Conservation (phyloP, 1,284 basidiomycete species). For the Athelia psychrophila region DNA sequence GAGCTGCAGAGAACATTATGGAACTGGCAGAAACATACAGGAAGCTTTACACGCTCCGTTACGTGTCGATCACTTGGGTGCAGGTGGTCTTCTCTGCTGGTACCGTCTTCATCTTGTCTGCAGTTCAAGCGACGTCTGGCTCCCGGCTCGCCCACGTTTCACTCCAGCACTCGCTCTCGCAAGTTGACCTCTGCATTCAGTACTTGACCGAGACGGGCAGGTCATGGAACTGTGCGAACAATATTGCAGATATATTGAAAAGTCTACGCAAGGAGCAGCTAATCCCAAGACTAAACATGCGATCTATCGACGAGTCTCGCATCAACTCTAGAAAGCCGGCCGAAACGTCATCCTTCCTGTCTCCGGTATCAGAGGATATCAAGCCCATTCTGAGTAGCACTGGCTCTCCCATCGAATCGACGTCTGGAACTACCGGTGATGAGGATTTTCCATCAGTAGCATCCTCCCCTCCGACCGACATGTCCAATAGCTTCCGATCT, state of each 20-base stretch:
- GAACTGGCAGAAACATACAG: slow-evolving; percentile 56
- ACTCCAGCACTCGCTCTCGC: slow-evolving; percentile 33
- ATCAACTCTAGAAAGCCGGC: neutral
- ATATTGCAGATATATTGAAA: slow-evolving; percentile 39
- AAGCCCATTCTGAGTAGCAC: neutral
- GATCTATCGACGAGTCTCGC: neutral
- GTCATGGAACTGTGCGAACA: slow-evolving; percentile 49
- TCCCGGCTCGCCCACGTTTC: slow-evolving; percentile 30
- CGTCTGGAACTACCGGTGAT: neutral
- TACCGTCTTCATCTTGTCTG: slow-evolving; percentile 56
- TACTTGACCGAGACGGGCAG: slow-evolving; percentile 48
- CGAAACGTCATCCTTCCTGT: neutral
- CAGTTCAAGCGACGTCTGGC: slow-evolving; percentile 49
- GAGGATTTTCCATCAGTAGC: neutral
- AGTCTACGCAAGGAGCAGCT: slow-evolving; percentile 1
- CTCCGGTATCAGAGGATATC: neutral
- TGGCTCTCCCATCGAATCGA: neutral
- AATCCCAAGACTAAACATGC: neutral
- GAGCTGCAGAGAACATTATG: slow-evolving; percentile 65
- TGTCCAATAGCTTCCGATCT: neutral
- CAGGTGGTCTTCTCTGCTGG: slow-evolving; percentile 67
- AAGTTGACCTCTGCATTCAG: slow-evolving; percentile 43
- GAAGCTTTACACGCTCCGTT: slow-evolving; percentile 56
- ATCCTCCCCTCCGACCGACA: neutral
- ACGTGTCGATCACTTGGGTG: slow-evolving; percentile 58